phyloP scores from a whole-genome alignment of 768 basidiomycete genomes.

The Tylopilus subfusipes region DNA sequence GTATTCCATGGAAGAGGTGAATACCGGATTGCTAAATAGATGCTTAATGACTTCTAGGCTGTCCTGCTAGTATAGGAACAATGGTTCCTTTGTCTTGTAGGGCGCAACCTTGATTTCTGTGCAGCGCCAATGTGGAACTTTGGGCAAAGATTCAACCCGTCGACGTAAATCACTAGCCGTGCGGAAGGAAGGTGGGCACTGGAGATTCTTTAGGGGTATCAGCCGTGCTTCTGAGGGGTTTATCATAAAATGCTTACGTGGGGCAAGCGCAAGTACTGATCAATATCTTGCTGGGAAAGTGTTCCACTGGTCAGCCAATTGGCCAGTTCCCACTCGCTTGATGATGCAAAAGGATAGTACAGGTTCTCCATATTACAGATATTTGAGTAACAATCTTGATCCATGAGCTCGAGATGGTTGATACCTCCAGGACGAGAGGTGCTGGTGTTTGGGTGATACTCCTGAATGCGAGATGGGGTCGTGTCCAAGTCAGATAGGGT shows the following conservation, averaged over 20 bases:
- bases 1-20: slow-evolving; percentile 8
- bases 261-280: neutral
- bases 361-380: neutral
- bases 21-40: slow-evolving; percentile 24
- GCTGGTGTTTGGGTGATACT: neutral
- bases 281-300: neutral
- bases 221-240: neutral
- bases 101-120: neutral
- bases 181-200: neutral
- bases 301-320: neutral
- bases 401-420: slow-evolving; percentile 5
- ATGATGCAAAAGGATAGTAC: slow-evolving; percentile 1
- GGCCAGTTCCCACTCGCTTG: neutral
- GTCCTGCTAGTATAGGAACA: slow-evolving; percentile 16
- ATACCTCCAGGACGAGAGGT: neutral
- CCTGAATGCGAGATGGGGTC: too few relatives aligned
- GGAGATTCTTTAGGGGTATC: neutral
- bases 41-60: slow-evolving; percentile 24
- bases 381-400: too few relatives aligned
- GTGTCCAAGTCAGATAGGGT: too few relatives aligned
- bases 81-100: neutral
- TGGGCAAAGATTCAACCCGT: neutral
- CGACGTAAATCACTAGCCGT: neutral
- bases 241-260: neutral
- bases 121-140: neutral